These are phyloP conservation scores for Tulasnella sp. DNA, from an alignment of 768 basidiomycete genomes.

Conservation along the genomic window DNA sequence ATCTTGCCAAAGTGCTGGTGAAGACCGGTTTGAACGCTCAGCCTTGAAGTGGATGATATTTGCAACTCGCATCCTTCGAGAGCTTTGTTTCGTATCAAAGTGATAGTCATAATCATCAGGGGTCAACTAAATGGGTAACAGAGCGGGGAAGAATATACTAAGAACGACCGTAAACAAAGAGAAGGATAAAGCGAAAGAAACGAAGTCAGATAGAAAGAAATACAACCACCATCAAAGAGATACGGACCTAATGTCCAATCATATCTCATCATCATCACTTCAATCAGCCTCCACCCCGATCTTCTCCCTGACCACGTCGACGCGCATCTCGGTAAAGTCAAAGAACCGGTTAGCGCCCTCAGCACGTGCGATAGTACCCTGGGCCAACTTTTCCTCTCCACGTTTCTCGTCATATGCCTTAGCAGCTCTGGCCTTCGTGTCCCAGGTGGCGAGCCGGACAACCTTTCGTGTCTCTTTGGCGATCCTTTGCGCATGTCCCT, in stretches of 20 bases:
- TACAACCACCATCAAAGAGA: background rate
- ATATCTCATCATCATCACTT: background rate
- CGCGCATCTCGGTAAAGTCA: slow-evolving; percentile 38
- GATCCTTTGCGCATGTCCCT: slow-evolving; percentile 57
- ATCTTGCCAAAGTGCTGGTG: too few species aligned
- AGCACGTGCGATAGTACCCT: slow-evolving; percentile 63
- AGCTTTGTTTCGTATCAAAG: too few species aligned
- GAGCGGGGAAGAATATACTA: background rate
- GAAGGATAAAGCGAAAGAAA: background rate
- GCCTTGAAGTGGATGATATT: too few species aligned
- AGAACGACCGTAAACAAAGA: background rate
- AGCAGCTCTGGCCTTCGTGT: slow-evolving; percentile 70
- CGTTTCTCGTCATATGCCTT: slow-evolving; percentile 67
- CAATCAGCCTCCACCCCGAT: background rate
- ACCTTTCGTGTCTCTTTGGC: slow-evolving; percentile 87
- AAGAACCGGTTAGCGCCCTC: slow-evolving; percentile 64
- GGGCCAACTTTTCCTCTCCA: slow-evolving; percentile 63
- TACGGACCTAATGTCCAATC: background rate
- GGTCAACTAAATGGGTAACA: background rate
- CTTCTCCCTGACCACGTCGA: slow-evolving; percentile 23
- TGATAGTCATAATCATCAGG: background rate
- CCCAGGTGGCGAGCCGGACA: slow-evolving; percentile 80
- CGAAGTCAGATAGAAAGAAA: background rate
- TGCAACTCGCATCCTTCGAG: too few species aligned
- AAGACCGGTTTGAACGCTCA: too few species aligned